A percentile compares a stretch with the other conserved stretches of the same genome.
Evolutionary conservation across 768 basidiomycete species (phyloP).

Genomic region (Pholiota microspora): DNA sequence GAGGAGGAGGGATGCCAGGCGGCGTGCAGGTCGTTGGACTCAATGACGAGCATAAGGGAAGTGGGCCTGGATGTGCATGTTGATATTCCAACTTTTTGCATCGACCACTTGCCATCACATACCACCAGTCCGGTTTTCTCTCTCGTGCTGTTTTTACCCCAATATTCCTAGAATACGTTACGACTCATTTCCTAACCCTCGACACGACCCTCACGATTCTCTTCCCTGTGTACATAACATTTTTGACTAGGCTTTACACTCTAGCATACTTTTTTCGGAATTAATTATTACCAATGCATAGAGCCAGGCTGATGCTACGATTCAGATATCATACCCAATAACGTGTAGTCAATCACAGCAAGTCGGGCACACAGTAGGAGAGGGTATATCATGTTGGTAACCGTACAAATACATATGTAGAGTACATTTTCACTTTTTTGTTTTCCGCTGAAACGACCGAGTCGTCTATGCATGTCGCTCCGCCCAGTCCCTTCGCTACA

Average conservation of each 20-base stretch:
- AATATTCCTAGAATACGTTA: not conserved
- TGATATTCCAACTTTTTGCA: slow-evolving; percentile 4
- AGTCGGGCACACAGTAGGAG: too few relatives aligned
- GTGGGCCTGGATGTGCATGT: slow-evolving; percentile 18
- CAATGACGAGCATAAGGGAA: slow-evolving; percentile 21
- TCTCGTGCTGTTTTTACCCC: not conserved
- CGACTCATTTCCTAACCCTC: not conserved
- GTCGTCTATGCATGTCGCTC: too few relatives aligned
- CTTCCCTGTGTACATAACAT: not conserved
- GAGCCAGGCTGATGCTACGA: too few relatives aligned
- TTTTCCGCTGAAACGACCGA: not conserved
- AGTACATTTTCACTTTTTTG: not conserved
- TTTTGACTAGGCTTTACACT: not conserved
- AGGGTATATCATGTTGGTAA: not conserved
- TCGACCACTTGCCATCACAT: too few relatives aligned
- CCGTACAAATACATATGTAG: not conserved
- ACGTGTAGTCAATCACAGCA: too few relatives aligned
- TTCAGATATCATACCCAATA: too few relatives aligned
- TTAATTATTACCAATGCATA: not conserved
- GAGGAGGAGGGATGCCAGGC: slow-evolving; percentile 48
- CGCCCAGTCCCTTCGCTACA: not conserved
- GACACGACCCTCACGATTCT: not conserved
- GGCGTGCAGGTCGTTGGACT: slow-evolving; percentile 46
- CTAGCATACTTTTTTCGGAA: not conserved
- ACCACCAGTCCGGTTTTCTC: too few relatives aligned